Conservation (phyloP, 768 basidiomycete genomes). For the Naganishia onofrii region DNA sequence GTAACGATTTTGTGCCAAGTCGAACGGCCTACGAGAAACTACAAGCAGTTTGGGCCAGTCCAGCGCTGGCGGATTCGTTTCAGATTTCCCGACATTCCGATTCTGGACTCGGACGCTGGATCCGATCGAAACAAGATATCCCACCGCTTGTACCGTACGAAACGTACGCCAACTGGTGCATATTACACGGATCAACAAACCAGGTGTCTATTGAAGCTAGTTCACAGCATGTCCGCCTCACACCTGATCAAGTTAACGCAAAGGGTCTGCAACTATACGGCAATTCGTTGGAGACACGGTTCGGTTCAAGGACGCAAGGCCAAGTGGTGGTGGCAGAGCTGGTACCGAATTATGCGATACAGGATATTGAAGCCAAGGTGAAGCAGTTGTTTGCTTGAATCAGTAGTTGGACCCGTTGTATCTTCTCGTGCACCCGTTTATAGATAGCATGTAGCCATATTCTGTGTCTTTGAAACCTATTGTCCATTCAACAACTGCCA, state of each 20-base stretch:
- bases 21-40: constrained; percentile 5
- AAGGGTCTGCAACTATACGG: constrained; percentile 15
- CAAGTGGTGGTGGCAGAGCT: constrained; percentile 21
- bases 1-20: not conserved
- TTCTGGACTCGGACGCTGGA: constrained; percentile 5
- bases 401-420: not conserved
- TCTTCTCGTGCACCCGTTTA: not conserved
- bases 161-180: constrained; percentile 5
- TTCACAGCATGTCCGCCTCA: not conserved
- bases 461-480: too few species aligned
- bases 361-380: constrained; percentile 20
- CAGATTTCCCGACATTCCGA: constrained; percentile 1
- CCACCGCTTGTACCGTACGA: not conserved
- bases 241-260: not conserved
- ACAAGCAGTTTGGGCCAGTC: constrained; percentile 1
- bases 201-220: not conserved
- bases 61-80: not conserved
- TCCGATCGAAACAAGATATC: not conserved
- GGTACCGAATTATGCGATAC: constrained; percentile 24
- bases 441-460: too few species aligned
- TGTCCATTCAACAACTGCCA: too few species aligned
- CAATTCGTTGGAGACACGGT: not conserved
- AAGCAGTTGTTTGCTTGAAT: constrained; percentile 24
- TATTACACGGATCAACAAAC: not conserved
- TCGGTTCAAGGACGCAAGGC: not conserved